phyloP scores from a whole-genome alignment of 2,329 filamentous ascomycete species.

The Fusarium heterosporum region DNA sequence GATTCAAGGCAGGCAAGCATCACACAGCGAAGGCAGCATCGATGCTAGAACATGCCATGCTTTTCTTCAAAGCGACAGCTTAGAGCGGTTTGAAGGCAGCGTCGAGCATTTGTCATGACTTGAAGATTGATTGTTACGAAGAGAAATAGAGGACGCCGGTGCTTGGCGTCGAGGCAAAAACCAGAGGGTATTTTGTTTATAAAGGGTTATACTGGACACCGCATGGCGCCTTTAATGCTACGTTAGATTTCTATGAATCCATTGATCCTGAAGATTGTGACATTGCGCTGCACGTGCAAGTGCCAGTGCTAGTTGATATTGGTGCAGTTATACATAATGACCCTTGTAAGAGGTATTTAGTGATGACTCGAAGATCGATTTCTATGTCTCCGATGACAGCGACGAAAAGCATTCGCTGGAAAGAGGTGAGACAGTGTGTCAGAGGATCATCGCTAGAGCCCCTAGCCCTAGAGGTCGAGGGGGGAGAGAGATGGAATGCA shows the following conservation, averaged over 20 bases:
- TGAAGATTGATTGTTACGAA: slow-evolving; percentile 15
- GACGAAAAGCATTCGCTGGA: neutral
- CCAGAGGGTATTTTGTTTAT: slow-evolving; percentile 38
- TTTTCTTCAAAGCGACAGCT: neutral
- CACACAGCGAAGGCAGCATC: slow-evolving; percentile 23
- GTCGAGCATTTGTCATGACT: slow-evolving; percentile 7
- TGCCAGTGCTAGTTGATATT: neutral
- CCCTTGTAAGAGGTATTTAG: neutral
- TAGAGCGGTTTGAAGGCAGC: slow-evolving; percentile 15
- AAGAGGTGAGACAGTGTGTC: neutral
- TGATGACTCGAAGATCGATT: slow-evolving; percentile 14
- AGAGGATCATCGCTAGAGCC: neutral
- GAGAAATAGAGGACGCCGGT: slow-evolving; percentile 31
- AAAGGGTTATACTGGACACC: slow-evolving; percentile 38
- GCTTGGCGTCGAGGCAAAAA: slow-evolving; percentile 39
- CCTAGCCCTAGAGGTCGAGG: slow-evolving; percentile 7
- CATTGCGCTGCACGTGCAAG: neutral
- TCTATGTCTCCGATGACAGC: neutral
- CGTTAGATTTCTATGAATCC: slow-evolving; percentile 34
- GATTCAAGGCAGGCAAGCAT: slow-evolving; percentile 21
- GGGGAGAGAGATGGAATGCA: slow-evolving; percentile 28
- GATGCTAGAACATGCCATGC: slow-evolving; percentile 8
- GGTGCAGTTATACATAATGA: neutral
- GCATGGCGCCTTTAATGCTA: slow-evolving; percentile 36
- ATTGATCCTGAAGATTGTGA: neutral